Evolutionary conservation across 73 alveolate species (phyloP).

Genomic region (Paramecium tetraurelia): DNA sequence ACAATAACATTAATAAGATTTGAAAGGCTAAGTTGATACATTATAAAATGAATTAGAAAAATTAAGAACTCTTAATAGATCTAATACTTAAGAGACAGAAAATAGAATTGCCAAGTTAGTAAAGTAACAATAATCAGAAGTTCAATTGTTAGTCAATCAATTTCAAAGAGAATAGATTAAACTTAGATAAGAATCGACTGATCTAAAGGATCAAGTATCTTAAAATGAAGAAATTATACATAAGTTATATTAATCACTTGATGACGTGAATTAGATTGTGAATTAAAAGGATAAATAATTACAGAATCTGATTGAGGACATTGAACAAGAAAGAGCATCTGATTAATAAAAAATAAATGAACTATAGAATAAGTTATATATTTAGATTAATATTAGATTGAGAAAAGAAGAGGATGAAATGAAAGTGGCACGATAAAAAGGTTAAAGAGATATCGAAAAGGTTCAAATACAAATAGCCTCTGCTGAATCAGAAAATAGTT

Average conservation of each 20-base stretch:
- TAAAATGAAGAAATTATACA: conserved; percentile 28
- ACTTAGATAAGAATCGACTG: neutral
- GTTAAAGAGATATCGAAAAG: conserved; percentile 22
- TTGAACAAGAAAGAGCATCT: conserved; percentile 7
- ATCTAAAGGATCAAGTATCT: neutral
- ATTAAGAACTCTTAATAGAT: neutral
- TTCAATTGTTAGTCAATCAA: neutral
- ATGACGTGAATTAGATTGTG: conserved; percentile 35
- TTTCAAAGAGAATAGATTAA: conserved; percentile 31
- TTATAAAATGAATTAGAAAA: conserved; percentile 14
- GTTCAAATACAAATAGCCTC: neutral
- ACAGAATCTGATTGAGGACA: conserved; percentile 8
- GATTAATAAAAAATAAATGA: neutral
- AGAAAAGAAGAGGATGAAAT: conserved; percentile 29
- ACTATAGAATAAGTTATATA: neutral
- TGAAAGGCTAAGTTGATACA: neutral
- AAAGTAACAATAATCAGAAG: conserved; percentile 4
- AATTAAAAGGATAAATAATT: conserved; percentile 49
- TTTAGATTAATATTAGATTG: neutral
- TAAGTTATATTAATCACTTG: conserved; percentile 39
- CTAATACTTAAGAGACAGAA: neutral
- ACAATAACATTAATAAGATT: neutral
- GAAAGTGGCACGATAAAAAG: neutral
- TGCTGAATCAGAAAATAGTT: neutral
- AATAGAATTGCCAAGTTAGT: conserved; percentile 13